Conservation (phyloP, 495 filamentous ascomycete species). For the Podospora pseudocomata region DNA sequence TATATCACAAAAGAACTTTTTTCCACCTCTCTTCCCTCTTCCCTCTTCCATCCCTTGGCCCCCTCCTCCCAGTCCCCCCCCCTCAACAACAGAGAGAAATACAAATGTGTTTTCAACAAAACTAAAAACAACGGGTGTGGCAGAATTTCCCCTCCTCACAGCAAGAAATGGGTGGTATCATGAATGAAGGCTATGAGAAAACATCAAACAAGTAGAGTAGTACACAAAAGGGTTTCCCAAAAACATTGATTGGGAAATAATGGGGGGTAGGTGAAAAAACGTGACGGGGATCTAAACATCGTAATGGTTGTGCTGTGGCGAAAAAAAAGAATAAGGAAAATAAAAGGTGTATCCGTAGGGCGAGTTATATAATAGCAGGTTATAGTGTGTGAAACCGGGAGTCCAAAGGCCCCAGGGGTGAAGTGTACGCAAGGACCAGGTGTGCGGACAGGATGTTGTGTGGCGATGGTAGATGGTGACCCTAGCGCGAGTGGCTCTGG, state of each 20-base stretch:
- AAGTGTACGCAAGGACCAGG: neutral
- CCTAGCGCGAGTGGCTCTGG: neutral
- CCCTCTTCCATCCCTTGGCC: neutral
- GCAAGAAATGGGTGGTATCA: constrained; percentile 10
- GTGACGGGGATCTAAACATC: constrained; percentile 4
- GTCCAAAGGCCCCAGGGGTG: neutral
- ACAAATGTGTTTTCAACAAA: neutral
- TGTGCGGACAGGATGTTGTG: constrained; percentile 2
- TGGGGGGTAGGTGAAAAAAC: neutral
- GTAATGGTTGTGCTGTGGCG: neutral
- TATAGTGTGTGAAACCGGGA: constrained; percentile 1
- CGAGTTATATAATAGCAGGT: neutral
- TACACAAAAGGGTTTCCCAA: constrained; percentile 14
- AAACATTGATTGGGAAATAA: neutral
- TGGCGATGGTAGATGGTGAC: neutral
- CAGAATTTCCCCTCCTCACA: constrained; percentile 1
- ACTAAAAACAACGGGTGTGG: neutral
- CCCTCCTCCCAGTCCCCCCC: neutral
- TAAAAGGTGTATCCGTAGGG: neutral
- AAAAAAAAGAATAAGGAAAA: constrained; percentile 8
- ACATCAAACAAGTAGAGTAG: constrained; percentile 1
- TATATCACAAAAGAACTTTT: neutral
- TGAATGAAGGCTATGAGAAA: constrained; percentile 8
- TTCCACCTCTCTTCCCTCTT: neutral
- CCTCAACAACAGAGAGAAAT: constrained; percentile 2